A percentile compares a stretch with the other conserved stretches of the same genome.
phyloP scores from a whole-genome alignment of 257 asterid species.

The Datura wrightii region DNA sequence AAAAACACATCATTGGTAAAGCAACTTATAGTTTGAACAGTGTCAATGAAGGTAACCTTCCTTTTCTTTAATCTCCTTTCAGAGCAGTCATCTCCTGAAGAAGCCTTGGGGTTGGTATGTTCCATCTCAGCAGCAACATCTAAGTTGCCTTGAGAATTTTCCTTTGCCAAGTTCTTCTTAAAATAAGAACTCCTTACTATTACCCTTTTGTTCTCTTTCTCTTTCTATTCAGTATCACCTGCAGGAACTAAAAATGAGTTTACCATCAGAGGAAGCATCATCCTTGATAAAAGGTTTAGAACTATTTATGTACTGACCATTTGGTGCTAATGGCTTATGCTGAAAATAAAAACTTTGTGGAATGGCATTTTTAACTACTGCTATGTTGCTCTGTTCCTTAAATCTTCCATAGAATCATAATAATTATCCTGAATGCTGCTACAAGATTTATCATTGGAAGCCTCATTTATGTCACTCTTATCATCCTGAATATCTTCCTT shows the following conservation, averaged over 20 bases:
- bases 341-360: slow-evolving; percentile 68
- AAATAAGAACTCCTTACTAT: slow-evolving; percentile 48
- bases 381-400: slow-evolving; percentile 41
- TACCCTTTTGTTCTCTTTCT: slow-evolving; percentile 38
- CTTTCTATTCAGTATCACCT: slow-evolving; percentile 38
- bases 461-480: slow-evolving; percentile 29
- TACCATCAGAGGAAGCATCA: slow-evolving; percentile 26
- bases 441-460: slow-evolving; percentile 30
- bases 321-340: slow-evolving; percentile 45
- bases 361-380: slow-evolving; percentile 43
- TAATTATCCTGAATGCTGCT: slow-evolving; percentile 23
- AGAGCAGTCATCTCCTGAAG: slow-evolving; percentile 36
- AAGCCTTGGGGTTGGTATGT: slow-evolving; percentile 39
- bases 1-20: slow-evolving; percentile 12
- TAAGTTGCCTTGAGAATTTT: slow-evolving; percentile 36
- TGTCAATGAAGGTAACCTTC: slow-evolving; percentile 50
- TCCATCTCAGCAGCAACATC: slow-evolving; percentile 42
- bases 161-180: slow-evolving; percentile 43
- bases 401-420: slow-evolving; percentile 42
- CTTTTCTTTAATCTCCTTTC: slow-evolving; percentile 55
- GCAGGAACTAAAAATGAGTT: slow-evolving; percentile 36
- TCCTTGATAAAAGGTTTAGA: slow-evolving; percentile 37
- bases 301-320: slow-evolving; percentile 36
- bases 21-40: slow-evolving; percentile 51
- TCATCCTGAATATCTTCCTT: slow-evolving; percentile 31